Percentiles rank a stretch among this genome's conserved stretches.
Evolutionary conservation across 2,329 filamentous ascomycete genomes (phyloP).

Genomic region (Amphichorda felina): DNA sequence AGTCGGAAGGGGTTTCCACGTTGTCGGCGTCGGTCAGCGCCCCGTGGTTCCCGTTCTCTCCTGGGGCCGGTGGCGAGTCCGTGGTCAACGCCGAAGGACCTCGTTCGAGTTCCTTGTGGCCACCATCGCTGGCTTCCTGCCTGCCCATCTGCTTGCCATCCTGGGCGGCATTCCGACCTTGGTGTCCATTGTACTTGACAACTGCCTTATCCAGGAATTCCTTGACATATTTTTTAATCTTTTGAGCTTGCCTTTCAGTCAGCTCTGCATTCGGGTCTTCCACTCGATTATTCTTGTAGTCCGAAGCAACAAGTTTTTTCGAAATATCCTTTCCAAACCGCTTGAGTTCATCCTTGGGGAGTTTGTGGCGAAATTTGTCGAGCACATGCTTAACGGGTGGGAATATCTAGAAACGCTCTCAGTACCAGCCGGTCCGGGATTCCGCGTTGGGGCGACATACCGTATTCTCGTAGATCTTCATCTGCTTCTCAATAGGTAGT

Average conservation of each 20-base stretch:
- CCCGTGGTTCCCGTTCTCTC: conserved; percentile 18
- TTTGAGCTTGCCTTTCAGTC: conserved; percentile 64
- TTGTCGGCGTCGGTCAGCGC: conserved; percentile 34
- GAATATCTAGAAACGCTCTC: conserved; percentile 49
- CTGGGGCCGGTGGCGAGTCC: background rate
- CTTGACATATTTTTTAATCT: conserved; percentile 73
- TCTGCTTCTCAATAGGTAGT: conserved; percentile 70
- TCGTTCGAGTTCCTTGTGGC: too few species aligned
- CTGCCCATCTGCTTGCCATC: background rate
- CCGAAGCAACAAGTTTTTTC: conserved; percentile 83
- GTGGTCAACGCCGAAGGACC: background rate
- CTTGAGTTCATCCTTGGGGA: conserved; percentile 68
- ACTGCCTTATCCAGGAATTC: conserved; percentile 83
- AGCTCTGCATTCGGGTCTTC: conserved; percentile 62
- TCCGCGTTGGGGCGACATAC: conserved; percentile 36
- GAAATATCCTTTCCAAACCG: conserved; percentile 55
- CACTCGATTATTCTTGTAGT: conserved; percentile 85
- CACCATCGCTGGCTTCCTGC: background rate
- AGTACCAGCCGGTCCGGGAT: conserved; percentile 6
- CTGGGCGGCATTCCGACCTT: conserved; percentile 48
- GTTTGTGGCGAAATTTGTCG: conserved; percentile 76
- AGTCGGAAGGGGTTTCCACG: conserved; percentile 30
- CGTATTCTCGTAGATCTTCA: conserved; percentile 89
- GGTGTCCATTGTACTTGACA: conserved; percentile 43
- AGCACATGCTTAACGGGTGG: conserved; percentile 77